Conservation (phyloP, 768 basidiomycete species). For the Cytidiella melzeri region DNA sequence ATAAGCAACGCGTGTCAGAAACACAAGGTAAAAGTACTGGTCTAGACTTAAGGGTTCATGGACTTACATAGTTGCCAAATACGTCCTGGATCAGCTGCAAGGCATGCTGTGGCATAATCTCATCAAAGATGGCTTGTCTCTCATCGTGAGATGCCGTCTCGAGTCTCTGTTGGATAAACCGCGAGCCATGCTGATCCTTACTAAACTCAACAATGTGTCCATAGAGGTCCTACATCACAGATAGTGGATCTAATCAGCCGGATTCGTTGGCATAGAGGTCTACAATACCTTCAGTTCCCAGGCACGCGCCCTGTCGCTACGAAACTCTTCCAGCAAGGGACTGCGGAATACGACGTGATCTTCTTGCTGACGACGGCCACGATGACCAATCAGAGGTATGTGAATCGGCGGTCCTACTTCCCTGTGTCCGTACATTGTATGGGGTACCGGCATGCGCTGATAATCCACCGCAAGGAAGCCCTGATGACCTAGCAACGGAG, state of each 20-base stretch:
- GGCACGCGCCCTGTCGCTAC: conserved; percentile 66
- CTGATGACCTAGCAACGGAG: background rate
- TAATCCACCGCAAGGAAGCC: background rate
- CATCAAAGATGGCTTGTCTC: conserved; percentile 74
- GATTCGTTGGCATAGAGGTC: background rate
- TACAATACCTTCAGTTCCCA: conserved; percentile 71
- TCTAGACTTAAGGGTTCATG: background rate
- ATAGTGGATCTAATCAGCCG: background rate
- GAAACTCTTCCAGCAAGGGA: conserved; percentile 78
- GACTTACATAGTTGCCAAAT: conserved; percentile 90
- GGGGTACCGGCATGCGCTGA: background rate
- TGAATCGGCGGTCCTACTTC: background rate
- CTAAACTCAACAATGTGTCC: conserved; percentile 89
- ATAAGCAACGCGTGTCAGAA: background rate
- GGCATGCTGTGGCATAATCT: conserved; percentile 74
- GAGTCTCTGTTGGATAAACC: conserved; percentile 90
- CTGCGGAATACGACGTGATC: conserved; percentile 47
- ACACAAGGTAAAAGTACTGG: background rate
- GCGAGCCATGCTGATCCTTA: conserved; percentile 94
- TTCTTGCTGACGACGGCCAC: conserved; percentile 38
- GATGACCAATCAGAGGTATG: conserved; percentile 31
- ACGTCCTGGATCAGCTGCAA: conserved; percentile 83
- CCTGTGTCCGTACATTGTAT: background rate
- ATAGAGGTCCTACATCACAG: conserved; percentile 62
- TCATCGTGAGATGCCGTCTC: conserved; percentile 74